Evolutionary conservation across 306 rosid species (phyloP), one percentile per base, ranked within the genome.

Genomic region (cucumber (Cucumis sativus)): DNA sequence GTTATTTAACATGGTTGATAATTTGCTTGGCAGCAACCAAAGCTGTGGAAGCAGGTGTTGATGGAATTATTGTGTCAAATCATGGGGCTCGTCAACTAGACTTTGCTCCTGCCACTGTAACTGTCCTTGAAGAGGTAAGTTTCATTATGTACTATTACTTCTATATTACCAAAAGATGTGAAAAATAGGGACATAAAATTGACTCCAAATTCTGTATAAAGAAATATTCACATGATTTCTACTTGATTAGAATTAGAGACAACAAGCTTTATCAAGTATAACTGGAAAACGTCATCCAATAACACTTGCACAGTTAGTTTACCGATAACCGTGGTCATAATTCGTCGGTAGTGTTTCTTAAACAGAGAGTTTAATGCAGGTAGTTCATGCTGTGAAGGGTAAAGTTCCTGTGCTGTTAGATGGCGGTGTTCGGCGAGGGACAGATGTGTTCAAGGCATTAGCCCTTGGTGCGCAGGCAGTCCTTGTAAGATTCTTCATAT

Each of bases 401-500:
- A 86, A 55, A 84, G 73, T 83, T 76, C 90, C 93, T 6, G 84
- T 89, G 28, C 84, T 87, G 28, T 33, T 87, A n/a, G 90, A 87
- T 45, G 91, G 93, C 28, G 93, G 93, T 75, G 85, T 89, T 21
- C 81, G 87, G 73, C 84, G 88, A 78, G 90, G 91, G 77, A 87
- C 93, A 14, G 90, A 86, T 66, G 78, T 87, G 28, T 89, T 87
- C 71, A 87, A 89, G 84, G 93, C 87, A n/a, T 73, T 89, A 77
- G 91, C 93, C 79, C 87, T 86, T 13, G 91, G 91, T 23, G 91
- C 90, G 64, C 79, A 87, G 58, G 90, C 93, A 16, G 90, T 89
- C 54, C 90, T 87, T 54, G 93, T 52, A 52, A 52, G 5, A 47
- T 47, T 47, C 13, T 17, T 47, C 14, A 4, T 13, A 47, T 43